Base-by-base conservation (phyloP, 2,329 filamentous ascomycete genomes). In the Pseudogymnoascus sp. region DNA sequence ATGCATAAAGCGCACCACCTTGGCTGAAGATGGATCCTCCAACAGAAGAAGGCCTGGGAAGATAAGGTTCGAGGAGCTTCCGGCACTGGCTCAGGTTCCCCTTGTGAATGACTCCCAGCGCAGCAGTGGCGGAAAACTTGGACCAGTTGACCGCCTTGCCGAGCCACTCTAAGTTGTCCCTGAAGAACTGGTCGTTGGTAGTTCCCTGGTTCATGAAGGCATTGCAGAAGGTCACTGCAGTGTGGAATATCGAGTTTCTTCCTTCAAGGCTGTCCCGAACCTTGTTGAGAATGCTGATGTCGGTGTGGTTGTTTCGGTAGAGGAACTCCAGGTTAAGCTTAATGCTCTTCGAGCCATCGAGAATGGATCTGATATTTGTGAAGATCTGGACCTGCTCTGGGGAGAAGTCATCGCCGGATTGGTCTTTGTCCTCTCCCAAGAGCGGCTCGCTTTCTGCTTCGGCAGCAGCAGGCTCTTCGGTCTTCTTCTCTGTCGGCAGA, bases 141-240 rank as follows among this genome's bases (percentile, higher is more conserved):
- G 92, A 97, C 94, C 94, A 99, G 79, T 99, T 99, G 58, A 97
- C 92, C 27, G 94, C 94, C 80, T 97, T 99, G 64, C 93, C 92
- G 3, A 99, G 79, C 94, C 94, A 99, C 68, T 99, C 94, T 25
- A 99, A 78, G 73, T 99, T 99, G 72, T 97, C 92, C 6, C 95
- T 85, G 85, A 99, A 97, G 79, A 99, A 99, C 71, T 93, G 95
- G 77, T 99, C 94, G 70, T 96, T 94, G 0, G 93, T 97, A 0
- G 94, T 99, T 63, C 94, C 95, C 61, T 96, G 92, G 74, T 99
- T 96, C 94, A 99, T 99, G 74, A 99, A 97, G 9, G 92, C 94
- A 71, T 97, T 97, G 72, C 93, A 94, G 71, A 99, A 94, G 0
- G 94, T 97, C 62, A 99, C 91, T 3, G 92, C 92, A 1, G 92